phyloP scores from a whole-genome alignment of 1,284 basidiomycete genomes.

The Hymenochaete sp. region DNA sequence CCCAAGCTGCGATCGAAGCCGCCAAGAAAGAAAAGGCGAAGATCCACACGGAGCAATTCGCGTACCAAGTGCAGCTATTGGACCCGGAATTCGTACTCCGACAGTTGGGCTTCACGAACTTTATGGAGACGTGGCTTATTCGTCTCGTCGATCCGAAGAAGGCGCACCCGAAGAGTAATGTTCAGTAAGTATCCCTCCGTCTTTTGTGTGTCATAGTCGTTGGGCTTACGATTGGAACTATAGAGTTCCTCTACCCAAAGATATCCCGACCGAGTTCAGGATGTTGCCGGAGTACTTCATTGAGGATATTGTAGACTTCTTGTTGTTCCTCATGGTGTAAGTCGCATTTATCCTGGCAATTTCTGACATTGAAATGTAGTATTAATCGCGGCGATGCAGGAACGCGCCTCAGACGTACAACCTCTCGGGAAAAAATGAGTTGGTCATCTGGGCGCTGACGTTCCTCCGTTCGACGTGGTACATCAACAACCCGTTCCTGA shows the following conservation, averaged over 20 bases:
- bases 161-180: conserved; percentile 62
- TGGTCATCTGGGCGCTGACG: conserved; percentile 85
- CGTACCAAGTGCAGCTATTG: conserved; percentile 79
- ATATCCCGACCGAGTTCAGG: conserved; percentile 79
- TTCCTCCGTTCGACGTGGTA: conserved; percentile 94
- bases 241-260: conserved; percentile 79
- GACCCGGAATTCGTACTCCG: conserved; percentile 81
- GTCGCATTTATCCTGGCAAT: conserved; percentile 22
- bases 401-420: conserved; percentile 76
- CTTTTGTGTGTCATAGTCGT: conserved; percentile 15
- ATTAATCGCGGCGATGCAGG: conserved; percentile 32
- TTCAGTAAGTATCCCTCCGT: conserved; percentile 44
- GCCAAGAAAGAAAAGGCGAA: conserved; percentile 69
- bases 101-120: conserved; percentile 78
- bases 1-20: conserved; percentile 58
- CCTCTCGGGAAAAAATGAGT: conserved; percentile 74
- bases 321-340: conserved; percentile 76
- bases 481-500: conserved; percentile 98
- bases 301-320: conserved; percentile 90
- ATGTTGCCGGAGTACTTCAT: conserved; percentile 92
- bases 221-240: background rate
- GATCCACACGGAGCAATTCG: conserved; percentile 61
- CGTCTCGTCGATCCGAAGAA: conserved; percentile 84
- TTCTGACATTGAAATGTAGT: conserved; percentile 1
- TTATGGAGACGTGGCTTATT: conserved; percentile 92